Percentiles rank a stretch among this genome's conserved stretches.
phyloP scores from a whole-genome alignment of 2,329 filamentous ascomycete species.

The Penicillium sp. region DNA sequence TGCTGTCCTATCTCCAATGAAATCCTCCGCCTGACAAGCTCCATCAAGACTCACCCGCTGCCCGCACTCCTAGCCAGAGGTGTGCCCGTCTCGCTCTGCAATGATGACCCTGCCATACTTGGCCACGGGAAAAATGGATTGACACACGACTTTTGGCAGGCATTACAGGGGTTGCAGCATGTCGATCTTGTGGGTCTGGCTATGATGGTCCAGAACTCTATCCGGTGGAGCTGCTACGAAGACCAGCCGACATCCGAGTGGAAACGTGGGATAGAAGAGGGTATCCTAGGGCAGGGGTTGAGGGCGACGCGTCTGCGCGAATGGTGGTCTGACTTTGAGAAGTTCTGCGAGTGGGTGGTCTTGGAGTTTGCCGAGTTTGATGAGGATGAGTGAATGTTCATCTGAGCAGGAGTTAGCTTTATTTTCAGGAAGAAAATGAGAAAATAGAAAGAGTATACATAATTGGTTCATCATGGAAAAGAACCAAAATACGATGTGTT shows the following conservation, averaged over 20 bases:
- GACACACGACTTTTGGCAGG: slow-evolving; percentile 93
- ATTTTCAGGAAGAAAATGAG: no score
- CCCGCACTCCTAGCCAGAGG: slow-evolving; percentile 80
- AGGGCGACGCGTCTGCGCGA: slow-evolving; percentile 69
- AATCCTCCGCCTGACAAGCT: slow-evolving; percentile 70
- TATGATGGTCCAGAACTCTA: slow-evolving; percentile 83
- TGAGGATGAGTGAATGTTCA: slow-evolving; percentile 33
- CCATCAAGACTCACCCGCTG: slow-evolving; percentile 71
- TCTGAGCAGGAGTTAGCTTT: not conserved
- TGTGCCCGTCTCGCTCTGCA: slow-evolving; percentile 76
- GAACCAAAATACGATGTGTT: slow-evolving; percentile 2
- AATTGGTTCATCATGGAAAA: not conserved
- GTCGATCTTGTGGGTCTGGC: slow-evolving; percentile 81
- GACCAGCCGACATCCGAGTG: slow-evolving; percentile 68
- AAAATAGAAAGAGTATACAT: no score
- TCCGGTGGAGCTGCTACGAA: slow-evolving; percentile 84
- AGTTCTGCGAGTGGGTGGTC: slow-evolving; percentile 86
- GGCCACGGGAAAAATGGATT: slow-evolving; percentile 76
- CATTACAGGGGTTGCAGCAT: slow-evolving; percentile 85
- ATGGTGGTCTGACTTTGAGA: slow-evolving; percentile 79
- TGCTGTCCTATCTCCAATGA: slow-evolving; percentile 90
- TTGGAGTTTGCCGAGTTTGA: slow-evolving; percentile 61
- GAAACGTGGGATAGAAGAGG: slow-evolving; percentile 66
- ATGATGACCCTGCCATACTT: slow-evolving; percentile 85
- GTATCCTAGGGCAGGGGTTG: slow-evolving; percentile 63